phyloP scores from a whole-genome alignment of 352 stramenopile species.

The Globisporangium spinosum region DNA sequence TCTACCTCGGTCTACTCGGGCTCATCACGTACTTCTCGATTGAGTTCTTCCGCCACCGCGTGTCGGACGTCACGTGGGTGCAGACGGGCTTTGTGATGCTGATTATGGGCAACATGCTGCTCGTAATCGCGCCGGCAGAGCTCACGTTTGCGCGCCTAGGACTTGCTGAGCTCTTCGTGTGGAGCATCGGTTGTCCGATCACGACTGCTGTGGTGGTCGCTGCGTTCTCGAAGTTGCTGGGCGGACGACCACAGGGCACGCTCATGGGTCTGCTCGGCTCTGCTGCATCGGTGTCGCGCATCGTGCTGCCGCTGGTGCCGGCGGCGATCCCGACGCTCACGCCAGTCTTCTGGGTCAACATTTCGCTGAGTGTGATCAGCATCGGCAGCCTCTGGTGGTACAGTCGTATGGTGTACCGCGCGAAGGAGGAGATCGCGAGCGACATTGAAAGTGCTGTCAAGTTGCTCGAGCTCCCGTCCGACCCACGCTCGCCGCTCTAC shows the following conservation, averaged over 20 bases:
- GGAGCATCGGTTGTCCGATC: conserved; percentile 78
- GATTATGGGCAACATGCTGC: conserved; percentile 49
- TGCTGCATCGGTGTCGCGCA: conserved; percentile 66
- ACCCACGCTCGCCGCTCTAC: conserved; percentile 9
- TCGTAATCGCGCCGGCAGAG: conserved; percentile 38
- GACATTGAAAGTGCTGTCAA: conserved; percentile 16
- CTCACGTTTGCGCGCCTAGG: conserved; percentile 51
- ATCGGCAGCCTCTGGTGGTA: conserved; percentile 66
- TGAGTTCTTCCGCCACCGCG: conserved; percentile 63
- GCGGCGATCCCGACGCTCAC: conserved; percentile 60
- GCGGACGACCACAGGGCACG: conserved; percentile 66
- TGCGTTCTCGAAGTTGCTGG: conserved; percentile 77
- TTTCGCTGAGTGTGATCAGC: conserved; percentile 51
- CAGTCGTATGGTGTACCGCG: conserved; percentile 46
- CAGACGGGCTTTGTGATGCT: conserved; percentile 66
- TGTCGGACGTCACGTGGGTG: conserved; percentile 72
- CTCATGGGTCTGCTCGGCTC: conserved; percentile 78
- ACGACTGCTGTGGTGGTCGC: conserved; percentile 71
- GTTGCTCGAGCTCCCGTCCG: conserved; percentile 7
- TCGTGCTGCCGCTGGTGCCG: conserved; percentile 56
- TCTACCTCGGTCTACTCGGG: conserved; percentile 71
- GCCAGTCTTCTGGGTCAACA: conserved; percentile 76
- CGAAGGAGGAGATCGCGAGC: conserved; percentile 16
- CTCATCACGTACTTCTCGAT: conserved; percentile 78
- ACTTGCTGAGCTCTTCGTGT: conserved; percentile 67